These are phyloP conservation scores for Phaeotremella fagi DNA, from an alignment of 768 basidiomycete species.

Conservation along the genomic window DNA sequence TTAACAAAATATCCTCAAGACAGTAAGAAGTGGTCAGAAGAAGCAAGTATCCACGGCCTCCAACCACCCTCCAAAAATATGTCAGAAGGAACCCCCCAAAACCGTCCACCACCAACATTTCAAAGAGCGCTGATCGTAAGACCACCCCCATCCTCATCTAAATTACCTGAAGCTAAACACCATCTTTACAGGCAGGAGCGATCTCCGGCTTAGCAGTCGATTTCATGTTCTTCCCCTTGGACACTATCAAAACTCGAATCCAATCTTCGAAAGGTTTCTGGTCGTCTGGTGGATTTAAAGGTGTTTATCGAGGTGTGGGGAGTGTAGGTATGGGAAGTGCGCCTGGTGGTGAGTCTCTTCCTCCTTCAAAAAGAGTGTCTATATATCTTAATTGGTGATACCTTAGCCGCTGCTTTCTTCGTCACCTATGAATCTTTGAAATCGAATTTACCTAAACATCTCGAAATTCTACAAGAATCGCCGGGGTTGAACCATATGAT, in stretches of 20 bases:
- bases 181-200: slow-evolving; percentile 67
- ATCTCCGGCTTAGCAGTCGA: slow-evolving; percentile 91
- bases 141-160: neutral
- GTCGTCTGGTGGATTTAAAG: slow-evolving; percentile 77
- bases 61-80: too few relatives aligned
- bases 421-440: slow-evolving; percentile 89
- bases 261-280: slow-evolving; percentile 84
- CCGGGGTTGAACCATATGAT: slow-evolving; percentile 57
- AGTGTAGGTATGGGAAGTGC: slow-evolving; percentile 93
- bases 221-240: slow-evolving; percentile 91
- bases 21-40: too few relatives aligned
- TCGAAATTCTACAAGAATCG: slow-evolving; percentile 53
- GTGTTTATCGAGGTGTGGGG: slow-evolving; percentile 88
- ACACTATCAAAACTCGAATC: slow-evolving; percentile 92
- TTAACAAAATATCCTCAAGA: too few relatives aligned
- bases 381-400: slow-evolving; percentile 1
- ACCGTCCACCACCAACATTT: slow-evolving; percentile 27
- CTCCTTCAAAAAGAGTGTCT: neutral
- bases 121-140: slow-evolving; percentile 32
- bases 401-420: slow-evolving; percentile 89
- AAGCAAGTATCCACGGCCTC: too few relatives aligned
- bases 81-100: too few relatives aligned
- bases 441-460: slow-evolving; percentile 60
- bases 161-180: neutral
- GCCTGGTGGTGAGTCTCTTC: slow-evolving; percentile 67